Base-by-base conservation (phyloP, 129 eudicot genomes). In the Artemisia tridentata region DNA sequence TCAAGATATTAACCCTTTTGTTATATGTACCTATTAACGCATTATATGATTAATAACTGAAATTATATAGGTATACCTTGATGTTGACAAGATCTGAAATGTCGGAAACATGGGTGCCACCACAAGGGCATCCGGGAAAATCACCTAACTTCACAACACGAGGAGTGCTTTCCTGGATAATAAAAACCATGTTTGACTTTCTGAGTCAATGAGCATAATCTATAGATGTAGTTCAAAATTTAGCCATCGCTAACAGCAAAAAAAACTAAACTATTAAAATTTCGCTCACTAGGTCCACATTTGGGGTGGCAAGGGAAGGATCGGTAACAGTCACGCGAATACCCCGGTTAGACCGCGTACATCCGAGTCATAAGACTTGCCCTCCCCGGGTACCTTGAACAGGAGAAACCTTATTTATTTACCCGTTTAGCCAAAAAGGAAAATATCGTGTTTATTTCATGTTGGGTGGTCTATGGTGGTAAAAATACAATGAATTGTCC, bases 101-200 rank as follows among this genome's bases (percentile, higher is more conserved):
- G 72, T 91, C 86, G n/a, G 59, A 81, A 68, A 91, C 98, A 72
- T 91, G 98, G 12, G 98, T 91, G 63, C 98, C 98, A 7, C 98
- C 98, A 78, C 98, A 91, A 49, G 98, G 98, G 78, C 98, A 91
- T 48, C 98, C 98, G 0, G 86, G 88, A 75, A 72, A 78, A 68
- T 88, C 87, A 11, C 98, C 98, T 54, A 91, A 66, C 72, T 68
- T 86, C 77, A 91, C 86, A 47, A 91, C 81, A 71, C 96, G 84
- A 78, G 98, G 98, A 64, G 80, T 82, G 80, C 91, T 86, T 78
- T 74, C 98, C 98, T 91, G 82, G 80, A 80, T 52, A 68, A 8
- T 15, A 52, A 74, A 46, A 48, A 11, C 14, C 58, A 60, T 19
- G 55, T 41, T 48, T 13, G 16, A 59, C 70, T 73, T 50, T 72